Evolutionary conservation across 2,329 filamentous ascomycete species (phyloP), one percentile per base, ranked within the genome.

Genomic region (Hypoxylon sp.): DNA sequence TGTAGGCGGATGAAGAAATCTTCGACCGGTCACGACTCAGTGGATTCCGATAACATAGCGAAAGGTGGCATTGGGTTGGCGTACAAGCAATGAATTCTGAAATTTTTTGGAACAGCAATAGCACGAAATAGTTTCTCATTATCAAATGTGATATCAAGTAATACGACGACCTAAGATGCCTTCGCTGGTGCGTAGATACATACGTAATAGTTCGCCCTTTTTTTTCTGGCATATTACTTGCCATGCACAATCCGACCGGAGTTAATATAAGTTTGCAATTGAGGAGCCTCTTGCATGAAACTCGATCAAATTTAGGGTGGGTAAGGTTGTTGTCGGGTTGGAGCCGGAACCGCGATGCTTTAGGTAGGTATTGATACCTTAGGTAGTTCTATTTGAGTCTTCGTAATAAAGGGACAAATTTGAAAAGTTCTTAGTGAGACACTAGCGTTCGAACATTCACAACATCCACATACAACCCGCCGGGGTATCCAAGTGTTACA

Each of bases 1-100:
- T 87, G 4, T 89, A 73, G 26, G n/a, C 20, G 13, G 28, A 11
- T 26, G 32, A n/a, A n/a, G n/a, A 46, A n/a, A 32, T 22, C n/a
- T 5, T 5, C 26, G 13, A 28, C 7, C 20, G 22, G 44, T 26
- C 15, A 17, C n/a, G 15, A 24, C 22, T 28, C n/a, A 13, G 15
- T 17, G 44, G 15, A 15, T 47, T 47, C 6, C 13, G 2, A 63
- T 56, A 58, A 49, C 59, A 61, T 62, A 52, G 58, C 58, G 26
- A n/a, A n/a, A n/a, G 28, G 24, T 22, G 55, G 41, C 28, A 57
- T 48, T 41, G 41, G 49, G 43, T 13, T 56, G 56, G 44, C 58
- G 52, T 59, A 59, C 19, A 6, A 41, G 19, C 28, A 19, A 47
- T 37, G 15, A 17, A 37, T 34, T 44, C 10, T 13, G 17, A 10